phyloP scores from a whole-genome alignment of 441 rosid species.

The Erodium moschatum region DNA sequence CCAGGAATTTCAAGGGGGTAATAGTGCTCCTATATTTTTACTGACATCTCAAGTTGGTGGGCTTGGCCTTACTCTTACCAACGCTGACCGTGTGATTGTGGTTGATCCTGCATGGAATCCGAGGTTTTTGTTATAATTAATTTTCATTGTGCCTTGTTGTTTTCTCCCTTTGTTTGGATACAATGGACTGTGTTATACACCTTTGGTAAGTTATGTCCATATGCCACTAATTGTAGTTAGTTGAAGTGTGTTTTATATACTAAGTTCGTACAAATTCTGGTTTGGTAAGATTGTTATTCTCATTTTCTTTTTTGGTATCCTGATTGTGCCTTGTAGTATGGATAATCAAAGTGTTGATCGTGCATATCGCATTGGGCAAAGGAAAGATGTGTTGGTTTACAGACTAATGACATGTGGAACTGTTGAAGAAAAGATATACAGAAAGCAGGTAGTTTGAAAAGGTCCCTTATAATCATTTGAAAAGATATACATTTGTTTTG shows the following conservation, averaged over 20 bases:
- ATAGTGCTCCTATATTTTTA: slow-evolving; percentile 74
- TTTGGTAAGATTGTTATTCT: neutral
- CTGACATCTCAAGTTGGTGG: slow-evolving; percentile 97
- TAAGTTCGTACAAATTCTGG: neutral
- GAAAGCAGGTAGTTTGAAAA: slow-evolving; percentile 59
- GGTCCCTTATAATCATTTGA: too few species aligned
- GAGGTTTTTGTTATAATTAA: slow-evolving; percentile 39
- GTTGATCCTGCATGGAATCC: slow-evolving; percentile 99
- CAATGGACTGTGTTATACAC: neutral
- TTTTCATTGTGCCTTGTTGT: slow-evolving; percentile 3
- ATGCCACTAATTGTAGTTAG: too few species aligned
- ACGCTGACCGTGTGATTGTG: slow-evolving; percentile 92
- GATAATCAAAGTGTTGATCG: slow-evolving; percentile 96
- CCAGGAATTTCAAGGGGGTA: slow-evolving; percentile 82
- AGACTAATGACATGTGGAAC: slow-evolving; percentile 95
- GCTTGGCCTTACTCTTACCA: slow-evolving; percentile 90
- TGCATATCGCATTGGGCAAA: slow-evolving; percentile 92
- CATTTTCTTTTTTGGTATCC: neutral
- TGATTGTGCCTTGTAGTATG: slow-evolving; percentile 39
- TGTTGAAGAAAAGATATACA: slow-evolving; percentile 92
- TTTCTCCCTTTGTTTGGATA: neutral
- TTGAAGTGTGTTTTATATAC: too few species aligned
- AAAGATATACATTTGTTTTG: slow-evolving; percentile 50
- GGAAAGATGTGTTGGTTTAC: slow-evolving; percentile 84
- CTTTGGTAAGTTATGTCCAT: neutral